These are phyloP conservation scores for Daldinia grandis DNA, from an alignment of 495 filamentous ascomycete species.

Conservation along the genomic window DNA sequence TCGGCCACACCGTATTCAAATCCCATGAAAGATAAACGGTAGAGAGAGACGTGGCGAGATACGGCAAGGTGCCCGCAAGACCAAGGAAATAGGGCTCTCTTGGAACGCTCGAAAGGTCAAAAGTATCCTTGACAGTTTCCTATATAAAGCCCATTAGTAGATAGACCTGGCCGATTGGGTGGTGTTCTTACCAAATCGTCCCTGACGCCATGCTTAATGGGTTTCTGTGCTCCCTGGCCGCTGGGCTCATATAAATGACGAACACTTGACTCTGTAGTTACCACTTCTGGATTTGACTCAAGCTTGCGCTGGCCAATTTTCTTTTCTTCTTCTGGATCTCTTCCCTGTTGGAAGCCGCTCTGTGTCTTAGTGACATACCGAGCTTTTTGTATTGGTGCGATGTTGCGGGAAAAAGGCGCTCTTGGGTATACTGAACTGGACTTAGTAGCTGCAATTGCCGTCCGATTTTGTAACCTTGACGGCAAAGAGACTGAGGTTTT, in stretches of 20 bases:
- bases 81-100: slow-evolving; percentile 82
- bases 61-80: slow-evolving; percentile 88
- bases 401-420: slow-evolving; percentile 15
- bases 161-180: neutral
- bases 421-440: neutral
- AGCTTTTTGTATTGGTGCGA: slow-evolving; percentile 35
- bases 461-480: slow-evolving; percentile 1
- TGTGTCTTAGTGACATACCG: slow-evolving; percentile 43
- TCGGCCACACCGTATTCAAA: slow-evolving; percentile 72
- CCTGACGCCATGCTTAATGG: slow-evolving; percentile 72
- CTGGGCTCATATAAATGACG: slow-evolving; percentile 61
- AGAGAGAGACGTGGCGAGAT: slow-evolving; percentile 83
- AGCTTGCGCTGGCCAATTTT: slow-evolving; percentile 60
- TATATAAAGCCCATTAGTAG: slow-evolving; percentile 46
- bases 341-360: slow-evolving; percentile 49
- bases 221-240: slow-evolving; percentile 51
- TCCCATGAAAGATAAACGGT: slow-evolving; percentile 89
- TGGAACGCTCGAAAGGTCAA: slow-evolving; percentile 79
- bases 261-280: slow-evolving; percentile 64
- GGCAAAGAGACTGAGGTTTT: slow-evolving; percentile 23
- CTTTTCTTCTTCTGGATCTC: slow-evolving; percentile 63
- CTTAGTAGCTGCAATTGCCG: neutral
- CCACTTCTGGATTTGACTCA: slow-evolving; percentile 62
- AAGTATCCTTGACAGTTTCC: slow-evolving; percentile 88
- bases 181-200: slow-evolving; percentile 72